A percentile compares a stretch with the other conserved stretches of the same genome.
Evolutionary conservation across 106 monocot genomes (phyloP).

Genomic region (Agapanthus africanus): DNA sequence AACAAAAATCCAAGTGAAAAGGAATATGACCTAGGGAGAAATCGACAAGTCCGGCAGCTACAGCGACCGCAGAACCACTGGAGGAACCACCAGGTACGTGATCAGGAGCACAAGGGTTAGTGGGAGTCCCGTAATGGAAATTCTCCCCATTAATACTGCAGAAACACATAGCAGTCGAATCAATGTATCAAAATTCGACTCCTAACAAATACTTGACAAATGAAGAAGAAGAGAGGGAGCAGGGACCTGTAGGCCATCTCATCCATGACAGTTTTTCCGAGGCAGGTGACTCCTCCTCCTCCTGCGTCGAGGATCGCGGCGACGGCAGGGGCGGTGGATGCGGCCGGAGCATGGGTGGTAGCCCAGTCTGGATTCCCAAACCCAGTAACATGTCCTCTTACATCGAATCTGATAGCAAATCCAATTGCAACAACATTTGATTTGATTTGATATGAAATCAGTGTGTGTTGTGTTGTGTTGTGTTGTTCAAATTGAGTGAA

Average conservation of each 20-base stretch:
- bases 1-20: too few relatives aligned
- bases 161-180: background rate
- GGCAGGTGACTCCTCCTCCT: conserved; percentile 66
- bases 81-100: conserved; percentile 91
- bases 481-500: too few relatives aligned
- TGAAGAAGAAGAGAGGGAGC: background rate
- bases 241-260: conserved; percentile 91
- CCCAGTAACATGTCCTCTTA: conserved; percentile 59
- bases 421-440: background rate
- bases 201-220: too few relatives aligned
- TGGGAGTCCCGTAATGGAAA: conserved; percentile 78
- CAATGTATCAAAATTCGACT: too few relatives aligned
- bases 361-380: conserved; percentile 95
- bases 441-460: background rate
- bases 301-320: conserved; percentile 51
- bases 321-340: conserved; percentile 65
- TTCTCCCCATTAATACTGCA: conserved; percentile 90
- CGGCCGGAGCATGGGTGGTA: conserved; percentile 58
- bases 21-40: too few relatives aligned
- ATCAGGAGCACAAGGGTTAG: conserved; percentile 63
- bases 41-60: conserved; percentile 68
- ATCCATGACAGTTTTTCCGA: conserved; percentile 96
- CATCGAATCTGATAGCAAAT: conserved; percentile 56
- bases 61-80: conserved; percentile 88
- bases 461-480: too few relatives aligned